Percentiles rank a stretch among this genome's conserved stretches.
Conservation (phyloP, 2,329 filamentous ascomycete genomes). For the Claviceps pusilla region DNA sequence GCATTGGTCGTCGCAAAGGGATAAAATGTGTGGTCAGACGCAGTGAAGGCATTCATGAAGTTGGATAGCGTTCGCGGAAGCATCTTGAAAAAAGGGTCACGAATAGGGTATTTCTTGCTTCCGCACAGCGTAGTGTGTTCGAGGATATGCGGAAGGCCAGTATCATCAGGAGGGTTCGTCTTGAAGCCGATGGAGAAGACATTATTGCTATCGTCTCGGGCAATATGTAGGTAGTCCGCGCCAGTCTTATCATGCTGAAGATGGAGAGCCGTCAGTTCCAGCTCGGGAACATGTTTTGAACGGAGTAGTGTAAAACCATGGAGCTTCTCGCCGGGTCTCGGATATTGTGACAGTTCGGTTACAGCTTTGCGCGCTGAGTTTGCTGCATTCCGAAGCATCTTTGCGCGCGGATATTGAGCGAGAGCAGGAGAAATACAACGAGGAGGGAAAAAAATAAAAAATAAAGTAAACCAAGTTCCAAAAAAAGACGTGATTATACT, state of each 20-base stretch:
- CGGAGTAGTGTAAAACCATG: conserved; percentile 87
- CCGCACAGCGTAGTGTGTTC: conserved; percentile 96
- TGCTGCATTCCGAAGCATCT: conserved; percentile 39
- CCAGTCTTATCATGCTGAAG: conserved; percentile 90
- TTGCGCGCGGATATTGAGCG: conserved; percentile 5
- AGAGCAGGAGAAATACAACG: background rate
- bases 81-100: conserved; percentile 99
- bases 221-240: conserved; percentile 90
- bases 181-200: conserved; percentile 99
- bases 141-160: conserved; percentile 88
- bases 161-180: conserved; percentile 93
- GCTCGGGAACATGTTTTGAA: conserved; percentile 82
- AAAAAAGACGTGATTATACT: background rate
- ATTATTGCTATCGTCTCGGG: conserved; percentile 93
- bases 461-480: background rate
- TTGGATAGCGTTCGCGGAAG: conserved; percentile 93
- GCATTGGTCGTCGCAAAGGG: conserved; percentile 94
- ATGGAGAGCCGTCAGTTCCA: conserved; percentile 81
- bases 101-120: conserved; percentile 89
- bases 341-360: conserved; percentile 60
- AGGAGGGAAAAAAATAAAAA: background rate
- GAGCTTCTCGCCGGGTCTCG: conserved; percentile 67
- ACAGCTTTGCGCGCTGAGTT: conserved; percentile 46
- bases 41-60: conserved; percentile 99
- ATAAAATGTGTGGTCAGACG: conserved; percentile 91